These are phyloP conservation scores for Coniophora puteana DNA, from an alignment of 1,284 basidiomycete species.

Conservation along the genomic window DNA sequence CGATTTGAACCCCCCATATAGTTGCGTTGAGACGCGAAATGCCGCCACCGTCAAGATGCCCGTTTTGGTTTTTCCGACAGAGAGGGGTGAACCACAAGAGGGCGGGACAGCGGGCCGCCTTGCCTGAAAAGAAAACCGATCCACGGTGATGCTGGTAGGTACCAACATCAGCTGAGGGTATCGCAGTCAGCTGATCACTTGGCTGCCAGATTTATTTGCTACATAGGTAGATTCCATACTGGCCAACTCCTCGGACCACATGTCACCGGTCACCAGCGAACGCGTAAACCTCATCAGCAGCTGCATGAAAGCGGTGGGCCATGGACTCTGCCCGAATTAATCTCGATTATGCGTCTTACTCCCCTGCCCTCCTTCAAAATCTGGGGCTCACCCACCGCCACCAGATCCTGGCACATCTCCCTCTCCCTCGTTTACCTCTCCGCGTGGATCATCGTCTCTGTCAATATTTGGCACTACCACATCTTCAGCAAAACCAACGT, in stretches of 20 bases:
- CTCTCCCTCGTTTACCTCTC: constrained; percentile 54
- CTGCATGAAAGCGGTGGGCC: constrained; percentile 74
- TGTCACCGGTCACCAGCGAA: constrained; percentile 60
- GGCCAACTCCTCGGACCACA: constrained; percentile 72
- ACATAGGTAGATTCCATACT: constrained; percentile 61
- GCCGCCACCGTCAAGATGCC: too few species aligned
- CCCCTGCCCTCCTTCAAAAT: constrained; percentile 1
- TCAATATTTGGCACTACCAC: constrained; percentile 59
- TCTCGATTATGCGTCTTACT: constrained; percentile 32
- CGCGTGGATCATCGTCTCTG: constrained; percentile 62
- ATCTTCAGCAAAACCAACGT: constrained; percentile 63
- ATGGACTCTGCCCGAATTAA: constrained; percentile 64
- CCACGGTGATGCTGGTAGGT: too few species aligned
- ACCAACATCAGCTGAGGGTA: too few species aligned
- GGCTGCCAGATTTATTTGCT: constrained; percentile 52
- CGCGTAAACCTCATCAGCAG: constrained; percentile 56
- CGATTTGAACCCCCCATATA: too few species aligned
- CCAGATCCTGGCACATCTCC: constrained; percentile 68
- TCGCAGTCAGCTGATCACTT: too few species aligned
- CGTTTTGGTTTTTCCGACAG: too few species aligned
- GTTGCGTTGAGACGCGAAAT: too few species aligned
- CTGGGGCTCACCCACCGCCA: too few species aligned
- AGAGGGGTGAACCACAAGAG: too few species aligned
- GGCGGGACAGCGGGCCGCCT: too few species aligned
- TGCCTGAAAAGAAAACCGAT: too few species aligned